These are phyloP conservation scores for Cystobasidium slooffiae DNA, from an alignment of 1,284 basidiomycete genomes.

Conservation along the genomic window DNA sequence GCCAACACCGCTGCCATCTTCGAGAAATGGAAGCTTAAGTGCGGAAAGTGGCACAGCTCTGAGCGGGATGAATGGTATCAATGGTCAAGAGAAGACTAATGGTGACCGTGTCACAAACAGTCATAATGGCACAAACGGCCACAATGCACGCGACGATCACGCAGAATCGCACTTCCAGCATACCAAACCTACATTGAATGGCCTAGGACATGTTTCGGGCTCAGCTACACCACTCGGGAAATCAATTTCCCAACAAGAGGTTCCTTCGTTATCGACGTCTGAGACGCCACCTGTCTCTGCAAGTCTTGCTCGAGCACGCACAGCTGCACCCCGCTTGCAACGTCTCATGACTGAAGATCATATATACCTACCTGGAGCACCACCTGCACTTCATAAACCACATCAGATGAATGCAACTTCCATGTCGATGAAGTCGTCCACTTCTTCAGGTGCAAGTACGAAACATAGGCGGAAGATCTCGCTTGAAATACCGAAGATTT, in stretches of 20 bases:
- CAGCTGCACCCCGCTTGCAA: constrained; percentile 20
- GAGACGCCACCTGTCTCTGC: not conserved
- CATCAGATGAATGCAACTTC: not conserved
- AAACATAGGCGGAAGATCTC: constrained; percentile 36
- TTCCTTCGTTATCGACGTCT: not conserved
- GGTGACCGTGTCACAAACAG: not conserved
- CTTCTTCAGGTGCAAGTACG: not conserved
- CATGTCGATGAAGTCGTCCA: no score
- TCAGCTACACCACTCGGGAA: not conserved
- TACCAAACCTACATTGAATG: not conserved
- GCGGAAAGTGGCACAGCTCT: constrained; percentile 9
- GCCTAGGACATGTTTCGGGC: not conserved
- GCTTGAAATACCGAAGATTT: constrained; percentile 13
- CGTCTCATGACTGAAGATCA: constrained; percentile 41
- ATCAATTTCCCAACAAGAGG: not conserved
- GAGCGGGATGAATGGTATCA: not conserved
- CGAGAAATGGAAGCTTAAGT: constrained; percentile 22
- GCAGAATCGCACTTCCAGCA: constrained; percentile 2
- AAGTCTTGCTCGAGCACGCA: not conserved
- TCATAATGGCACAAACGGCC: not conserved
- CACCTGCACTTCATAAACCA: constrained; percentile 56
- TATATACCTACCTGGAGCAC: constrained; percentile 58
- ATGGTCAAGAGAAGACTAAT: not conserved
- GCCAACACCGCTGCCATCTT: constrained; percentile 44
- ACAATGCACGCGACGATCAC: not conserved